phyloP scores from a whole-genome alignment of 495 filamentous ascomycete species.

The Bombardia bombarda region DNA sequence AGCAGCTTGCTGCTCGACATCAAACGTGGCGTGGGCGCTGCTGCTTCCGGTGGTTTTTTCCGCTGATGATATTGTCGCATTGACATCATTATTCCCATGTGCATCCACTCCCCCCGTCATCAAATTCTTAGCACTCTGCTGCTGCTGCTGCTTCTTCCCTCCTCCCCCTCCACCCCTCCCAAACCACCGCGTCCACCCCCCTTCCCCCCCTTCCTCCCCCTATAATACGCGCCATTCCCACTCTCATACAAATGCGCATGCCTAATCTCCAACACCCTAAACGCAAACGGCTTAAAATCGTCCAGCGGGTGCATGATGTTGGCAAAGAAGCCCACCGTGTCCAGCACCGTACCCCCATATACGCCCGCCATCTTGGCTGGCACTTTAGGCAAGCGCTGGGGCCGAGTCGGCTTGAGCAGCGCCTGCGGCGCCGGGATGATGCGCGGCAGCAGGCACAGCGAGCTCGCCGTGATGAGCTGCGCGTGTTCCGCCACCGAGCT shows the following conservation, averaged over 20 bases:
- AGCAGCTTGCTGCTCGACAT: no score
- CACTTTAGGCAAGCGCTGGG: conserved; percentile 45
- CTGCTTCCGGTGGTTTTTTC: background rate
- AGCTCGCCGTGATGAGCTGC: conserved; percentile 48
- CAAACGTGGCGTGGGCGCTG: background rate
- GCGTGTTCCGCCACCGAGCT: conserved; percentile 47
- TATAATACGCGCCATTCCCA: background rate
- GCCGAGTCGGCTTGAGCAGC: conserved; percentile 49
- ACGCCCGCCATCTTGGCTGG: conserved; percentile 49
- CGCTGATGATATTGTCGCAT: background rate
- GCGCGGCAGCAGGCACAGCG: conserved; percentile 51
- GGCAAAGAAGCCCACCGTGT: conserved; percentile 53
- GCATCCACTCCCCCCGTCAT: no score
- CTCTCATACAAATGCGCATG: conserved; percentile 9
- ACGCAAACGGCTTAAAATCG: conserved; percentile 34
- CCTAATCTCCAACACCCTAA: conserved; percentile 40
- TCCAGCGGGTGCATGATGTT: conserved; percentile 52
- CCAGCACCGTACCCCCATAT: conserved; percentile 45
- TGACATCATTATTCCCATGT: no score
- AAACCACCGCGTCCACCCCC: background rate
- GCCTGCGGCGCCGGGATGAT: conserved; percentile 62
- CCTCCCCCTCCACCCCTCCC: background rate
- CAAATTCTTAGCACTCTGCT: no score
- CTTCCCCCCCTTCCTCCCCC: background rate
- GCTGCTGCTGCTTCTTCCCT: background rate